These are phyloP conservation scores for Suillus discolor DNA, from an alignment of 768 basidiomycete genomes.

Conservation along the genomic window DNA sequence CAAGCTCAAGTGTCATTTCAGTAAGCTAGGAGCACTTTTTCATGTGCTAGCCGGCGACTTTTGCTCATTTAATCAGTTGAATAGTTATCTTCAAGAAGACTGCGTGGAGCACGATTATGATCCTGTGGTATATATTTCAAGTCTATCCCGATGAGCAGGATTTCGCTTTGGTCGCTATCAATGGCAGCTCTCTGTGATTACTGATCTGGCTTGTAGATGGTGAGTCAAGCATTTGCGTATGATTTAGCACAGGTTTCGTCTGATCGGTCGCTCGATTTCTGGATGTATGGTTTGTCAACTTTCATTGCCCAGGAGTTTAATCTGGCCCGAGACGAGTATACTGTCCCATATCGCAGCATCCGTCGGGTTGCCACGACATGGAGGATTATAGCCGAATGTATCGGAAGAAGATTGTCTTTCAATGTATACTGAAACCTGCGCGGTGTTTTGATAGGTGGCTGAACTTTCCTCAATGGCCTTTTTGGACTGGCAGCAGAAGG, in stretches of 20 bases:
- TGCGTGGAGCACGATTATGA: constrained; percentile 21
- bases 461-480: constrained; percentile 39
- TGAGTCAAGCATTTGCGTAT: constrained; percentile 32
- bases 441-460: neutral
- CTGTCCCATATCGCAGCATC: constrained; percentile 44
- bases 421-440: constrained; percentile 25
- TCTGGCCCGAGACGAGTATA: constrained; percentile 45
- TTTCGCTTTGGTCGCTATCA: constrained; percentile 54
- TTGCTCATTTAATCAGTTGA: constrained; percentile 33
- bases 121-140: neutral
- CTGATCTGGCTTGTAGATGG: constrained; percentile 53
- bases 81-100: constrained; percentile 49
- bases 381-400: constrained; percentile 51
- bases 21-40: constrained; percentile 20
- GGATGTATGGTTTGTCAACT: constrained; percentile 50
- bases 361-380: constrained; percentile 49
- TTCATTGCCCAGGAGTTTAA: constrained; percentile 49
- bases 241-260: constrained; percentile 24
- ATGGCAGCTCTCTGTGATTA: constrained; percentile 45
- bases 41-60: neutral
- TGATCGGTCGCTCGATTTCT: constrained; percentile 24
- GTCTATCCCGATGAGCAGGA: constrained; percentile 30
- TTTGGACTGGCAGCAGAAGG: constrained; percentile 56
- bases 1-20: constrained; percentile 35
- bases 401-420: constrained; percentile 49